phyloP scores from a whole-genome alignment of 148 eudicot genomes.

The Spergularia marina region DNA sequence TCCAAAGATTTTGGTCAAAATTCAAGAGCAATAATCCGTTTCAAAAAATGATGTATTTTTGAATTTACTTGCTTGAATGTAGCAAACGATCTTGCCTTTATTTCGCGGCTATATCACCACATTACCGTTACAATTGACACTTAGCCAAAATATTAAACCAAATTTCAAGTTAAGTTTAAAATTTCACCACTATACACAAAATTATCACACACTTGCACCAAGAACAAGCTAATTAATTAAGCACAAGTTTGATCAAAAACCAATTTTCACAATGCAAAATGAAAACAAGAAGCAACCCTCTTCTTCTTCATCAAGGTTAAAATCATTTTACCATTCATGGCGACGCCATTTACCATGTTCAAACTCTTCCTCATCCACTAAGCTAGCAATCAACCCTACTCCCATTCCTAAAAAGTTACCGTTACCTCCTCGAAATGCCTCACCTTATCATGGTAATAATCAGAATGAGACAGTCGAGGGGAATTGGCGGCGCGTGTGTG shows the following conservation, averaged over 20 bases:
- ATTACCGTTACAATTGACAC: constrained; percentile 20
- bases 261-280: constrained; percentile 18
- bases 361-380: constrained; percentile 13
- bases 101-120: constrained; percentile 8
- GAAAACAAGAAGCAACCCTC: constrained; percentile 18
- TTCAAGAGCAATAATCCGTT: neutral
- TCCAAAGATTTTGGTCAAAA: neutral
- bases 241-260: neutral
- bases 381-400: constrained; percentile 12
- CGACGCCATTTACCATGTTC: constrained; percentile 24
- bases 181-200: neutral
- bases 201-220: neutral
- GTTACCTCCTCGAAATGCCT: neutral
- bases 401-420: constrained; percentile 3
- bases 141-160: constrained; percentile 15
- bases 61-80: neutral
- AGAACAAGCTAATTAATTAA: neutral
- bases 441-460: neutral
- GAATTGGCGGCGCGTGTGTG: constrained; percentile 15
- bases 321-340: constrained; percentile 20
- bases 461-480: neutral
- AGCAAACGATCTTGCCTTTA: constrained; percentile 12
- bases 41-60: neutral
- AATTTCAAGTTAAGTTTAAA: constrained; percentile 18
- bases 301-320: constrained; percentile 10